Base-by-base conservation (phyloP, 2,329 filamentous ascomycete genomes). In the Tolypocladium endophyticum region DNA sequence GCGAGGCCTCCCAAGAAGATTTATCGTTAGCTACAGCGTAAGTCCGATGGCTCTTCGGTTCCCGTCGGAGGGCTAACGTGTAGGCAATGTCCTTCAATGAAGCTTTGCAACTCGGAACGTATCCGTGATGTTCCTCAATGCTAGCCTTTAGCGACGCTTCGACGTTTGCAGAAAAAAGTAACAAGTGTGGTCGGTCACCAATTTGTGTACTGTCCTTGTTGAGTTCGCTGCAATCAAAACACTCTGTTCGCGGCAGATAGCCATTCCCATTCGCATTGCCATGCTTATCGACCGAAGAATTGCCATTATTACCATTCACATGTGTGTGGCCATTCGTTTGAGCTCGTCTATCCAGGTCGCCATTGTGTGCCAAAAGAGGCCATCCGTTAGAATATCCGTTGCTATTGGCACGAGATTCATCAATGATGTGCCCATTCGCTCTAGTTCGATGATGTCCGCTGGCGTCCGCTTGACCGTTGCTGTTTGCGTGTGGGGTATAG, bases 131-230 rank as follows among this genome's bases (percentile, higher is more conserved):
- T 18, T 14, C 23, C 12, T 20, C 12, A 25, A 28, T 50, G 72
- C 74, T 73, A 20, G 63, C 66, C 25, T 50, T 6, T 3, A 52
- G 58, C 4, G 58, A 56, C 3, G 7, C 16, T 12, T 36, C 25
- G 23, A 6, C n/a, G 20, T 57, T 57, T 20, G 45, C 43, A 8
- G 58, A 41, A 36, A 50, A 59, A 1, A 47, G 35, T 11, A 56
- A 41, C 3, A 59, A 23, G 23, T 57, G 56, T 30, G 45, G 16
- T 30, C 45, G 45, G 30, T 50, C 45, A 30, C 45, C 45, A 18
- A 30, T 50, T 50, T 50, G 11, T 5, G 43, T 20, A 8, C 25
- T 2, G 23, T 28, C 11, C 14, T n/a, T 8, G 33, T 5, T 4
- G 8, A 36, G 23, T 14, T 12, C 23, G 18, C 28, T 16, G 5